Evolutionary conservation across 768 basidiomycete genomes (phyloP).

Genomic region (Ramaria sp.): DNA sequence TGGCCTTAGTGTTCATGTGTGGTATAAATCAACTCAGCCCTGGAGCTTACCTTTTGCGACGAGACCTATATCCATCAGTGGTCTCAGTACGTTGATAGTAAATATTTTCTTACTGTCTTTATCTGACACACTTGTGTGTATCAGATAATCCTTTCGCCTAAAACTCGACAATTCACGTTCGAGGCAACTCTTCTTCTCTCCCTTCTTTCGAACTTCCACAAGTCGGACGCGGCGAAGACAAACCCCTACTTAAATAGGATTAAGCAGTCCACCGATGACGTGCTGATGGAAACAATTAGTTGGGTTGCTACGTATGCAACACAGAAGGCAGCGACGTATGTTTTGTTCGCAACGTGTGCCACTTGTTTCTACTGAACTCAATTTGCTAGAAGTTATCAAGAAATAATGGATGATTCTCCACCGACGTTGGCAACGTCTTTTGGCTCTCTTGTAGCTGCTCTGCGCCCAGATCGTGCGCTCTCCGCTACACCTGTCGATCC

Average conservation of each 20-base stretch:
- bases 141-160: conserved; percentile 46
- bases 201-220: conserved; percentile 60
- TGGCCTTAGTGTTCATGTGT: conserved; percentile 48
- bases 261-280: conserved; percentile 33
- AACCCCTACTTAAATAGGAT: conserved; percentile 56
- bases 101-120: background rate
- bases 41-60: conserved; percentile 59
- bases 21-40: conserved; percentile 54
- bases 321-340: conserved; percentile 32
- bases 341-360: background rate
- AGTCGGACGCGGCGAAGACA: conserved; percentile 57
- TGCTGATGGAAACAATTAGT: conserved; percentile 45
- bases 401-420: conserved; percentile 40
- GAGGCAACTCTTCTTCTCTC: conserved; percentile 52
- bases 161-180: conserved; percentile 46
- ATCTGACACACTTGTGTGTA: background rate
- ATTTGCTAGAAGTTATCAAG: conserved; percentile 41
- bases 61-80: conserved; percentile 49
- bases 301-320: conserved; percentile 43
- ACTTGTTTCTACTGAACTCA: background rate
- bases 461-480: conserved; percentile 46
- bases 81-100: conserved; percentile 27
- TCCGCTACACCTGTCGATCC: conserved; percentile 34
- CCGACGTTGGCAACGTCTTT: conserved; percentile 41
- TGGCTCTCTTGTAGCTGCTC: conserved; percentile 39